Conservation (phyloP, 257 asterid genomes). For the Gardenia jasminoides region DNA sequence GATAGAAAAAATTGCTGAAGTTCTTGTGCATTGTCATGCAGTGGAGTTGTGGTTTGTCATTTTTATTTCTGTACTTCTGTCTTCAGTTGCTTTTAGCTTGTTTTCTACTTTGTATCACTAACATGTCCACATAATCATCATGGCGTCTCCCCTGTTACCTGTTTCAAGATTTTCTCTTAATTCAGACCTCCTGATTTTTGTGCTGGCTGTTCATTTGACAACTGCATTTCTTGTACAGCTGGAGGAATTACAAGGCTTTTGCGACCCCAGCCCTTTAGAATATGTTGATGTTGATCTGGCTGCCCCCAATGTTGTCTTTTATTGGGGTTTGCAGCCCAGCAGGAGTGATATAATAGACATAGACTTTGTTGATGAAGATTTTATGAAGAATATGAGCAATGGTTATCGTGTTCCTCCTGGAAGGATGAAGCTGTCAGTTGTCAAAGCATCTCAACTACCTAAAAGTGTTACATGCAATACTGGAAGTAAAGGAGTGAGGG, state of each 20-base stretch:
- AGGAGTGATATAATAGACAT: slow-evolving; percentile 25
- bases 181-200: background rate
- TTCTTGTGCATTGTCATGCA: background rate
- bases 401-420: slow-evolving; percentile 38
- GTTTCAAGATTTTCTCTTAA: background rate
- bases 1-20: background rate
- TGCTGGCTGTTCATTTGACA: background rate
- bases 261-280: slow-evolving; percentile 58
- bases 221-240: slow-evolving; percentile 27
- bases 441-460: slow-evolving; percentile 35
- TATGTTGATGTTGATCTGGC: slow-evolving; percentile 27
- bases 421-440: slow-evolving; percentile 36
- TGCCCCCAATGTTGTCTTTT: slow-evolving; percentile 42
- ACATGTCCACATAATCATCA: background rate
- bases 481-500: slow-evolving; percentile 14
- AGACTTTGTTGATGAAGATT: slow-evolving; percentile 33
- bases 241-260: slow-evolving; percentile 48
- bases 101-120: background rate
- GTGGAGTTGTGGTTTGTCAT: background rate
- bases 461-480: slow-evolving; percentile 6
- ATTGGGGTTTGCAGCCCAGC: slow-evolving; percentile 50
- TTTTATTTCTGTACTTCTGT: background rate
- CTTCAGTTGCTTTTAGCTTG: background rate
- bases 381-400: slow-evolving; percentile 23
- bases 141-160: background rate